Evolutionary conservation across 208 protist species (phyloP).

Genomic region (Trypanosoma lewisi): DNA sequence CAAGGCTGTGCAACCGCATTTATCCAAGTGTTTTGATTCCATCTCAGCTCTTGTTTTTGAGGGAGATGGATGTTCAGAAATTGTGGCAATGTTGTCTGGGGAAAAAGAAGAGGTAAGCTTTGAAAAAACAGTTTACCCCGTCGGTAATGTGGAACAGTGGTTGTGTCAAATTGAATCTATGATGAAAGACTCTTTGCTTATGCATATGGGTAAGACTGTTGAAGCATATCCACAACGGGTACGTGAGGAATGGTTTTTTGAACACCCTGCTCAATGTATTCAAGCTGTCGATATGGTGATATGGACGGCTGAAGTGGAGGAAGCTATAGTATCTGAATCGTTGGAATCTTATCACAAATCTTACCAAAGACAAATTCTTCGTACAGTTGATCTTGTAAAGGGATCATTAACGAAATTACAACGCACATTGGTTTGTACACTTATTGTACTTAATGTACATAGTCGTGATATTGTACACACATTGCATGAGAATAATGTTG

Average conservation of each 20-base stretch:
- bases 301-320: conserved; percentile 92
- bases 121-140: conserved; percentile 75
- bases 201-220: conserved; percentile 83
- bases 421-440: conserved; percentile 90
- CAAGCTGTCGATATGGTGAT: conserved; percentile 93
- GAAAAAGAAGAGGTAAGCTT: conserved; percentile 93
- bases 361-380: conserved; percentile 87
- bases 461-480: conserved; percentile 94
- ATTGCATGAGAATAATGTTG: conserved; percentile 56
- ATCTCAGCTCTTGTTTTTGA: conserved; percentile 88
- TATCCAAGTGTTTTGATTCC: conserved; percentile 96
- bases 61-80: conserved; percentile 75
- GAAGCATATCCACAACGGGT: conserved; percentile 61
- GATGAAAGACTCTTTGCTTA: conserved; percentile 91
- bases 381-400: conserved; percentile 91
- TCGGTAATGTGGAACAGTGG: conserved; percentile 94
- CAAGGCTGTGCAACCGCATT: conserved; percentile 93
- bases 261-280: conserved; percentile 93
- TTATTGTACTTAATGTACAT: conserved; percentile 96
- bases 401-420: conserved; percentile 84
- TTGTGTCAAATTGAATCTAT: conserved; percentile 91
- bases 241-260: conserved; percentile 91
- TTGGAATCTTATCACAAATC: conserved; percentile 68
- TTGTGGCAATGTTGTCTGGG: conserved; percentile 88
- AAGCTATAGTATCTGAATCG: conserved; percentile 54